Evolutionary conservation across 768 basidiomycete species (phyloP), one percentile per base, ranked within the genome.

Genomic region (Termitomyces sp.): DNA sequence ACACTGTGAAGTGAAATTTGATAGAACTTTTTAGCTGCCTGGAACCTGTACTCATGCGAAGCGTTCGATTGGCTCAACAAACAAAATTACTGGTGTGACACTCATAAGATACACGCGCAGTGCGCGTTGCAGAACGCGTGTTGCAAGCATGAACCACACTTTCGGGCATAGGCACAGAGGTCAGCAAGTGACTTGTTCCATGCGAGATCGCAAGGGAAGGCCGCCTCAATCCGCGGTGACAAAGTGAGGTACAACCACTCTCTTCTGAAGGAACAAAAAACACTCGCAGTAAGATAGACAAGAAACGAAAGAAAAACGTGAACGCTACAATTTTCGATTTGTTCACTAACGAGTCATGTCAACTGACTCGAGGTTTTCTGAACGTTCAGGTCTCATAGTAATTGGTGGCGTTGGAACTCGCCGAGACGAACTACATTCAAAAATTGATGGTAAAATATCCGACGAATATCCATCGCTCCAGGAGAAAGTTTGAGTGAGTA

Each of bases 91-190:
- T 20, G 10, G 37, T 51, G 41, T 55, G 45, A 60, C 54, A n/a
- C 33, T 39, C 51, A n/a, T 47, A 56, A 54, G 26, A 55, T 51
- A 60, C 64, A 65, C 60, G 60, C 59, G 64, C 54, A 50, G 26
- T 31, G 31, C 34, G 50, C 57, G 18, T 61, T 64, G 55, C 49
- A 55, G 15, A 49, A 28, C 18, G 50, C 56, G 50, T 55, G 16
- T 18, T 37, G 45, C 26, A 34, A 34, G 50, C 18, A 48, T 46
- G 33, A 18, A 18, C 37, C 37, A 39, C 37, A 39, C 8, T 39
- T 8, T 2, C 37, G 45, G 4, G n/a, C 37, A 16, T 28, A 5
- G 41, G 13, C n/a, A n/a, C 36, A 41, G n/a, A 13, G 18, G n/a
- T 18, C 10, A 46, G 5, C 7, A 9, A 28, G 24, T 15, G 24